Evolutionary conservation across 768 basidiomycete genomes (phyloP).

Genomic region (Amanita rimosa): DNA sequence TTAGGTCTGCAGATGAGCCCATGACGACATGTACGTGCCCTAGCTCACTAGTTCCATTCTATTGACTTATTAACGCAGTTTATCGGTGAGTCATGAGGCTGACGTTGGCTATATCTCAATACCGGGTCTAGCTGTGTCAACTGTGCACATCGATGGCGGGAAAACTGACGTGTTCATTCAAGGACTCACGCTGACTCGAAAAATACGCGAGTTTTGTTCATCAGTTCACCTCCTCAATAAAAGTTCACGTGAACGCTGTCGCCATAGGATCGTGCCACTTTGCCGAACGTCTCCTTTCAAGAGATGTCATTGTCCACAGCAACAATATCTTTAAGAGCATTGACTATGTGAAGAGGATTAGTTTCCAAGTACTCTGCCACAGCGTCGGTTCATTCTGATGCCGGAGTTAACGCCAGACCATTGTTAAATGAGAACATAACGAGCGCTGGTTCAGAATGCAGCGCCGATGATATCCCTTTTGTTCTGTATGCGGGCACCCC

Average conservation of each 20-base stretch:
- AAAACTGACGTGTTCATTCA: slow-evolving; percentile 39
- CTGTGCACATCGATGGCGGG: slow-evolving; percentile 61
- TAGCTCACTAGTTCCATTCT: neutral
- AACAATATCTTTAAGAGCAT: too few species aligned
- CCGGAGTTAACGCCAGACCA: neutral
- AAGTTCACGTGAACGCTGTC: too few species aligned
- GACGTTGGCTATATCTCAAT: neutral
- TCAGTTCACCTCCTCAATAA: too few species aligned
- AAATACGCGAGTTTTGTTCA: too few species aligned
- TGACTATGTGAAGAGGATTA: too few species aligned
- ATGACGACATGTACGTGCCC: slow-evolving; percentile 62
- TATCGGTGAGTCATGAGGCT: slow-evolving; percentile 36
- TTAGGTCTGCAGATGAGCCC: slow-evolving; percentile 85
- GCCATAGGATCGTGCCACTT: too few species aligned
- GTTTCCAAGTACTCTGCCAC: neutral
- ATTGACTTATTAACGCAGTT: slow-evolving; percentile 24
- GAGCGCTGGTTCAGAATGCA: neutral
- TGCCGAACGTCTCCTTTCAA: too few species aligned
- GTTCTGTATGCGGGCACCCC: neutral
- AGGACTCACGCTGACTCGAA: too few species aligned
- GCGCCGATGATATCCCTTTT: neutral
- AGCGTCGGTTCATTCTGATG: neutral
- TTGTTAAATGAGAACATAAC: neutral
- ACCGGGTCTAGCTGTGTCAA: slow-evolving; percentile 36
- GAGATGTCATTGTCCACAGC: too few species aligned